phyloP scores from a whole-genome alignment of 2,329 filamentous ascomycete species.

The Colletotrichum abscissum region DNA sequence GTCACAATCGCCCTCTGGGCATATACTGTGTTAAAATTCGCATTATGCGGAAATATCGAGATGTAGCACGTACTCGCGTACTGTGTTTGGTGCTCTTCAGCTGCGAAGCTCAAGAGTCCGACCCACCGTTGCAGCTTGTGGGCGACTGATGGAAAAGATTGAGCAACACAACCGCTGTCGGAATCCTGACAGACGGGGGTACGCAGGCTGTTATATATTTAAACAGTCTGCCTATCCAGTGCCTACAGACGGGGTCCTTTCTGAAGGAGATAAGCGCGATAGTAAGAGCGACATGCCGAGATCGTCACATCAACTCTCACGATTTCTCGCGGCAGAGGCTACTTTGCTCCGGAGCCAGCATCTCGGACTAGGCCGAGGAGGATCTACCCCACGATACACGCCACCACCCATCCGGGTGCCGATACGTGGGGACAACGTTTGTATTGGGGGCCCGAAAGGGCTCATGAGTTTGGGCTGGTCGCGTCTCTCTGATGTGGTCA shows the following conservation, averaged over 20 bases:
- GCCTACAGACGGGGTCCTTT: conserved; percentile 55
- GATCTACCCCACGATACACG: conserved; percentile 44
- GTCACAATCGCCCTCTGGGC: neutral
- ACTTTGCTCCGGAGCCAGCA: conserved; percentile 69
- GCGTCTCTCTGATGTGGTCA: conserved; percentile 54
- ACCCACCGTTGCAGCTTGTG: conserved; percentile 5
- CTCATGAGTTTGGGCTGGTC: conserved; percentile 59
- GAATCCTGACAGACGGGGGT: conserved; percentile 28
- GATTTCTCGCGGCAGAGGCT: conserved; percentile 49
- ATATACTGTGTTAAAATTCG: too few relatives aligned
- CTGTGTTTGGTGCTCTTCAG: neutral
- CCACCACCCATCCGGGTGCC: conserved; percentile 41
- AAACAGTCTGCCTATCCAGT: conserved; percentile 34
- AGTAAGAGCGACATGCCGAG: conserved; percentile 58
- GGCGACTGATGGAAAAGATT: conserved; percentile 29
- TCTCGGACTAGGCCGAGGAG: conserved; percentile 67
- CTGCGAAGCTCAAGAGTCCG: neutral
- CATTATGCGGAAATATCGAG: neutral
- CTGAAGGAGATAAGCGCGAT: conserved; percentile 70
- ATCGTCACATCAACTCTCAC: conserved; percentile 26
- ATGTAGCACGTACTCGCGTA: neutral
- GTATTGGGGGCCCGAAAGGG: conserved; percentile 21
- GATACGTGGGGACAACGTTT: conserved; percentile 38
- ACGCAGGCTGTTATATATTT: neutral
- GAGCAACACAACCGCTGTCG: conserved; percentile 35